phyloP scores from a whole-genome alignment of 176 grass and related monocot genomes.

The Aegilops umbellulata region DNA sequence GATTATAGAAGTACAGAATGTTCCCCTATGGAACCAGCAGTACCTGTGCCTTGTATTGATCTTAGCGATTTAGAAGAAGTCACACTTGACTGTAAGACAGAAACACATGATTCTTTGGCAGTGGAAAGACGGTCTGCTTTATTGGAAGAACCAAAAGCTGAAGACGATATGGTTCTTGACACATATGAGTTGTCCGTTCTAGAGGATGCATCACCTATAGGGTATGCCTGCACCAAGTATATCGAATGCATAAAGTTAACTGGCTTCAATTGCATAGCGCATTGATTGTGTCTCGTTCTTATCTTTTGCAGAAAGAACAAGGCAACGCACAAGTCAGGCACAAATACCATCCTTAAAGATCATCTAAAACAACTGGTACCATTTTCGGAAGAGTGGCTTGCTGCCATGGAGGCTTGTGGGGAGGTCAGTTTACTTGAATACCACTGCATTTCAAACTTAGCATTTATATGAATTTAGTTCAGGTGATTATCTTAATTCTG shows the following conservation, averaged over 20 bases:
- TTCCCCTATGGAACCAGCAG: constrained; percentile 7
- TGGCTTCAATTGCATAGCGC: constrained; percentile 18
- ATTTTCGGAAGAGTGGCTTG: constrained; percentile 94
- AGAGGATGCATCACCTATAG: constrained; percentile 2
- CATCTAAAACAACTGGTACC: constrained; percentile 49
- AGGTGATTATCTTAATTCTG: constrained; percentile 18
- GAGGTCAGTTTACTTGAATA: constrained; percentile 59
- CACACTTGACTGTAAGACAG: not conserved
- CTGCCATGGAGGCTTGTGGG: constrained; percentile 63
- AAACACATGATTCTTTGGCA: not conserved
- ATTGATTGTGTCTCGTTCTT: constrained; percentile 27
- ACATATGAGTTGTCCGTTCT: constrained; percentile 28
- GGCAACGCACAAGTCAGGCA: not conserved
- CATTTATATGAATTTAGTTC: not conserved
- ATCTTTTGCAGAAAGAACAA: constrained; percentile 43
- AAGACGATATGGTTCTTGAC: constrained; percentile 43
- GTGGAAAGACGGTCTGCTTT: constrained; percentile 3
- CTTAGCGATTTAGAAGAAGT: not conserved
- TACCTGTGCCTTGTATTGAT: not conserved
- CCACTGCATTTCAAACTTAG: not conserved
- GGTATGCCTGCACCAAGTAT: constrained; percentile 33
- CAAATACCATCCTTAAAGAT: constrained; percentile 39
- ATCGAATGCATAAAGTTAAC: not conserved
- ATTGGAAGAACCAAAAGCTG: constrained; percentile 7
- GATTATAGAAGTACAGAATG: constrained; percentile 18